Evolutionary conservation across 2,329 filamentous ascomycete genomes (phyloP), one percentile per base, ranked within the genome.

Genomic region (Fusarium sp.): DNA sequence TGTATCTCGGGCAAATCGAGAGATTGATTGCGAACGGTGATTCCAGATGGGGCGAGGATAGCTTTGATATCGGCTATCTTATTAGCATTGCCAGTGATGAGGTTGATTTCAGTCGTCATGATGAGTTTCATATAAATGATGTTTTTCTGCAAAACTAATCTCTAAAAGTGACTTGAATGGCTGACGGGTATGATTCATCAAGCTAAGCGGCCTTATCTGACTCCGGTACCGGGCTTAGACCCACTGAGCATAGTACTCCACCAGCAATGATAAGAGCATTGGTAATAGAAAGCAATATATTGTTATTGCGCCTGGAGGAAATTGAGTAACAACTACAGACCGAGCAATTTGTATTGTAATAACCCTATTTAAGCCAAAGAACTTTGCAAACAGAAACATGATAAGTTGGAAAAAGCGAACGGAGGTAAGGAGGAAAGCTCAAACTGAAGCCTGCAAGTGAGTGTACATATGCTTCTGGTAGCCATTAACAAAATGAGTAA

Each of bases 111-210:
- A 14, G 4, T 51, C 5, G 8, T 36, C 3, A 18, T 14, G 20
- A 28, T 18, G 6, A 24, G 22, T 7, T 39, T 28, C 5, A 8
- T 5, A 20, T 4, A 6, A 22, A 1, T 11, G 18, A 12, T 15
- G 1, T 6, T 8, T 54, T 18, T 18, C 2, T 54, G 3, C 10
- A 5, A 28, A 17, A 18, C 20, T 2, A 35, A 24, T 35, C 3
- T 7, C 0, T 14, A 2, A 2, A n/a, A 35, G 8, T 26, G 9
- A 1, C 17, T 35, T 12, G 8, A 8, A 2, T 53, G 6, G 3
- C 17, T 36, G 18, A 17, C 6, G 8, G 20, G 35, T 10, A 28
- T 39, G 53, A 44, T 32, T 56, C 26, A 56, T 14, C 17, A 15
- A 5, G 8, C 26, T 5, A 32, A 10, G 5, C 6, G 14, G 8